phyloP scores from a whole-genome alignment of 2,329 filamentous ascomycete genomes.

The Xylariomycetidae sp. region DNA sequence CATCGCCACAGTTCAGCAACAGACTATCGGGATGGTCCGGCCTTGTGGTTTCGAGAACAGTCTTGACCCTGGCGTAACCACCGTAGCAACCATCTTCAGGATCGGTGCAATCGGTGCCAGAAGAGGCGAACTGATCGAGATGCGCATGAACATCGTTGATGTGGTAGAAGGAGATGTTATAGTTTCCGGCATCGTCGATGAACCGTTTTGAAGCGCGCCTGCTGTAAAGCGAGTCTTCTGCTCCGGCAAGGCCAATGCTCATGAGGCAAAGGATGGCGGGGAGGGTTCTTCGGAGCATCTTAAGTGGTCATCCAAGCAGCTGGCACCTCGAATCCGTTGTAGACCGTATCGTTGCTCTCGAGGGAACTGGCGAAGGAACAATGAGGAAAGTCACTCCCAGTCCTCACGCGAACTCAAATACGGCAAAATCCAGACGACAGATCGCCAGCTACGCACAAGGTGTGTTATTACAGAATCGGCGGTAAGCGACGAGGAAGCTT shows the following conservation, averaged over 20 bases:
- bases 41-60: conserved; percentile 50
- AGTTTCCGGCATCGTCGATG: conserved; percentile 42
- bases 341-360: no score
- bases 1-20: conserved; percentile 61
- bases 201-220: conserved; percentile 42
- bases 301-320: no score
- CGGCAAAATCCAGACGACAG: no score
- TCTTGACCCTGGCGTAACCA: conserved; percentile 59
- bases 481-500: no score
- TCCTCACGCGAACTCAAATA: no score
- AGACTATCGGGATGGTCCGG: conserved; percentile 54
- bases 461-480: no score
- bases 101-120: conserved; percentile 55
- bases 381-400: no score
- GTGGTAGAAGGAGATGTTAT: conserved; percentile 60
- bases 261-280: conserved; percentile 9
- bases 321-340: no score
- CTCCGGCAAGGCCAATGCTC: conserved; percentile 12
- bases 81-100: conserved; percentile 55
- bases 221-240: conserved; percentile 44
- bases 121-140: conserved; percentile 55
- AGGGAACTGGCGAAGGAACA: no score
- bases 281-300: conserved; percentile 13
- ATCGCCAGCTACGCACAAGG: no score
- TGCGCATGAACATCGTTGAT: conserved; percentile 66